A percentile compares a stretch with the other conserved stretches of the same genome.
These are phyloP conservation scores for Monosporozyma unispora DNA, from an alignment of 805 yeast genomes.

Conservation along the genomic window DNA sequence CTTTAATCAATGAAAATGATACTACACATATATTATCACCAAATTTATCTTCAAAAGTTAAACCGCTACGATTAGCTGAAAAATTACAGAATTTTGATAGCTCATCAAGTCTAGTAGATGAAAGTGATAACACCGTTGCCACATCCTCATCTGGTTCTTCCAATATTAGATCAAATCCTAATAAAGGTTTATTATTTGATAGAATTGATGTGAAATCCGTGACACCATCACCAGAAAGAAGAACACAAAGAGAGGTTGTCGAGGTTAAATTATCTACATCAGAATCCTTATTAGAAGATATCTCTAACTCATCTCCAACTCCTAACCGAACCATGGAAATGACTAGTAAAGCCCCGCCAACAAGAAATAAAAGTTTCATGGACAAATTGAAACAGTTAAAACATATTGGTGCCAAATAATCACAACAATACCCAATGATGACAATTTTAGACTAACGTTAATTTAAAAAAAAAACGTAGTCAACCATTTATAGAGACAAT, in stretches of 20 bases:
- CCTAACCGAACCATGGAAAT: neutral
- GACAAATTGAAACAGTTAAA: neutral
- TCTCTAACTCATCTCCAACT: neutral
- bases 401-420: neutral
- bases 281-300: neutral
- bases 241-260: neutral
- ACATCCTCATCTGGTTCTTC: neutral
- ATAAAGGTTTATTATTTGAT: constrained; percentile 2
- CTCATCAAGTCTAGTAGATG: constrained; percentile 11
- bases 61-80: constrained; percentile 63
- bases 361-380: neutral
- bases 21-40: neutral
- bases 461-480: neutral
- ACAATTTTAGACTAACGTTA: neutral
- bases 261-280: neutral
- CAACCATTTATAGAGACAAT: neutral
- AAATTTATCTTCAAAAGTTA: constrained; percentile 31
- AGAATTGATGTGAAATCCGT: constrained; percentile 1
- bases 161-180: neutral
- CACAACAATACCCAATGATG: neutral
- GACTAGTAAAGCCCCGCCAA: neutral
- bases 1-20: neutral
- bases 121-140: neutral
- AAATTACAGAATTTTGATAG: constrained; percentile 20
- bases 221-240: neutral